Evolutionary conservation across 768 basidiomycete genomes (phyloP).

Genomic region (Boletellus ananas): DNA sequence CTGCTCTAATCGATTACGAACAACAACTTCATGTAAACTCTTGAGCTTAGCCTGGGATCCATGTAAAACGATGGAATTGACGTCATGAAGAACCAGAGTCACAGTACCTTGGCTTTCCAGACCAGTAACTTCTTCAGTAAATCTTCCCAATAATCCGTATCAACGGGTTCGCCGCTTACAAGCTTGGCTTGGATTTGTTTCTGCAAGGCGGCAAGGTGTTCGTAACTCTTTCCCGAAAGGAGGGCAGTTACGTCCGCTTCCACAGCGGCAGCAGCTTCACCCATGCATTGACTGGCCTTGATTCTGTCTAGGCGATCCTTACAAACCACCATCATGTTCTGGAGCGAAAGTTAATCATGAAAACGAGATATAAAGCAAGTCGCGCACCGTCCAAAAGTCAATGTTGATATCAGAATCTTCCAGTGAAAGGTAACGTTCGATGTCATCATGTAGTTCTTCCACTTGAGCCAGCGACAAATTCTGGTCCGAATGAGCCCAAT

Average conservation of each 20-base stretch:
- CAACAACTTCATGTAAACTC: conserved; percentile 91
- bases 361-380: not conserved
- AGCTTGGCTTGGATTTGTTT: conserved; percentile 85
- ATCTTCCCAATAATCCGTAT: conserved; percentile 97
- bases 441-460: conserved; percentile 91
- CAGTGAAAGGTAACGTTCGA: conserved; percentile 84
- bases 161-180: conserved; percentile 87
- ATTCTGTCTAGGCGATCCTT: conserved; percentile 83
- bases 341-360: conserved; percentile 5
- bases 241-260: conserved; percentile 81
- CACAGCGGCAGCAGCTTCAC: conserved; percentile 70
- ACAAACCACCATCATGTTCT: conserved; percentile 98
- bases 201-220: conserved; percentile 80
- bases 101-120: conserved; percentile 88
- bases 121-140: conserved; percentile 89
- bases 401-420: conserved; percentile 83
- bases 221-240: conserved; percentile 80
- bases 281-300: conserved; percentile 56
- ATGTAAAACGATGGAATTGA: conserved; percentile 1
- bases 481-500: conserved; percentile 36
- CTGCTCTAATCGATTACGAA: conserved; percentile 93
- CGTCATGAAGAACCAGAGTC: conserved; percentile 1
- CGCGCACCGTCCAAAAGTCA: conserved; percentile 93
- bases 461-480: conserved; percentile 85
- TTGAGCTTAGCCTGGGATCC: conserved; percentile 77